Conservation (phyloP, 2,329 filamentous ascomycete genomes). For the Ceratocystis albifundus region DNA sequence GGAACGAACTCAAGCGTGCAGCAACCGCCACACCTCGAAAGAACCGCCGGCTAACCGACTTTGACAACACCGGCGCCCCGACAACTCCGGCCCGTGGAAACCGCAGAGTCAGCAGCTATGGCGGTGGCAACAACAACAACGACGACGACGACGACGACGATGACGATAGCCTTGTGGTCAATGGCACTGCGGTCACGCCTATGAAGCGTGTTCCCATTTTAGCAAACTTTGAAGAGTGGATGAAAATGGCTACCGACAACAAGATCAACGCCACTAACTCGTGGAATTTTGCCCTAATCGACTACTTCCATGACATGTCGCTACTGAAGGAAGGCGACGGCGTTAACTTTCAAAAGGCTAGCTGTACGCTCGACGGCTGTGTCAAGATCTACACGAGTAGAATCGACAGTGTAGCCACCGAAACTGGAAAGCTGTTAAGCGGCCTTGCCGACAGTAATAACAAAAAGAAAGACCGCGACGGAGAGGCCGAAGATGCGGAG, state of each 20-base stretch:
- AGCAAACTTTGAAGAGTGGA: constrained; percentile 99
- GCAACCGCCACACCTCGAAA: constrained; percentile 57
- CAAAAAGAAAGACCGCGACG: constrained; percentile 56
- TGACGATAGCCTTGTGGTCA: constrained; percentile 53
- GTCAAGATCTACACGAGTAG: constrained; percentile 99
- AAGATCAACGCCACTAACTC: constrained; percentile 97
- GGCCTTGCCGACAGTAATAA: constrained; percentile 80
- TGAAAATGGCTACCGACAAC: constrained; percentile 99
- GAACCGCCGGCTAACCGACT: constrained; percentile 46
- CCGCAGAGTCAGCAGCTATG: constrained; percentile 29
- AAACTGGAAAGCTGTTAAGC: constrained; percentile 89
- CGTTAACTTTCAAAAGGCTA: constrained; percentile 97
- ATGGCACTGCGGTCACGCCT: constrained; percentile 70
- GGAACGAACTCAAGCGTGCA: constrained; percentile 80
- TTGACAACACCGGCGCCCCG: constrained; percentile 46
- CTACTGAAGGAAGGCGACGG: constrained; percentile 89
- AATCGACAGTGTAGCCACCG: constrained; percentile 94
- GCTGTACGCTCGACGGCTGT: constrained; percentile 91
- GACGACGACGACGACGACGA: constrained; percentile 40
- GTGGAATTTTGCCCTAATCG: constrained; percentile 99
- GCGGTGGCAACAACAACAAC: constrained; percentile 34
- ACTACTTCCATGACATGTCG: constrained; percentile 99
- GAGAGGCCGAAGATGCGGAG: constrained; percentile 50
- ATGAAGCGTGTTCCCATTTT: constrained; percentile 93
- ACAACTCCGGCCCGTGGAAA: constrained; percentile 42